Percentiles rank a stretch among this genome's conserved stretches.
Conservation (phyloP, 345 rosid genomes). For the Adansonia digitata region DNA sequence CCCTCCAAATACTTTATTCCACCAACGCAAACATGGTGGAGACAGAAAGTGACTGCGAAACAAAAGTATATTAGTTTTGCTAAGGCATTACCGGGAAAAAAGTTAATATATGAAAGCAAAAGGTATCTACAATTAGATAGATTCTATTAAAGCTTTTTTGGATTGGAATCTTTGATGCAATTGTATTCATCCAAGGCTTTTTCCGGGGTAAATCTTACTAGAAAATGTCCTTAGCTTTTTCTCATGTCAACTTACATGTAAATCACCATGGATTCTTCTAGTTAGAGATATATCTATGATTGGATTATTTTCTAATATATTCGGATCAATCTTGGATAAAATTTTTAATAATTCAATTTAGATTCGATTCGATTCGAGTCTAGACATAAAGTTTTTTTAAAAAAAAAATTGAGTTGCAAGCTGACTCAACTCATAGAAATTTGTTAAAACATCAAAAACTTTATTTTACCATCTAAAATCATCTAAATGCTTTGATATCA, state of each 20-base stretch:
- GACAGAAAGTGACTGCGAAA: background rate
- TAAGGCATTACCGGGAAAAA: background rate
- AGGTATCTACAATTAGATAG: background rate
- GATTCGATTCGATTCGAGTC: too few species aligned
- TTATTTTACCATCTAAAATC: too few species aligned
- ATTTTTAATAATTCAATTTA: too few species aligned
- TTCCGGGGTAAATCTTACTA: constrained; percentile 11
- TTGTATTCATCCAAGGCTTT: background rate
- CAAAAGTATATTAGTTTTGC: background rate
- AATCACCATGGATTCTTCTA: too few species aligned
- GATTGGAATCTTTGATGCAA: constrained; percentile 12
- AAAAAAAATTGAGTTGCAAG: too few species aligned
- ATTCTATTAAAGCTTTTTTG: background rate
- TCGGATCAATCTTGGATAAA: too few species aligned
- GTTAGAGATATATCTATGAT: too few species aligned
- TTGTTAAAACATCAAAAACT: too few species aligned
- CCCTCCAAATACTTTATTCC: background rate
- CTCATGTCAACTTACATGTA: constrained; percentile 9
- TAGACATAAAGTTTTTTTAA: too few species aligned
- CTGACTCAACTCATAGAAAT: too few species aligned
- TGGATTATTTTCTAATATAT: too few species aligned
- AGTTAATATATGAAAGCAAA: background rate
- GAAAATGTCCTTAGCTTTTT: background rate
- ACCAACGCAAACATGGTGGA: background rate
- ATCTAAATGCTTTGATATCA: too few species aligned